Evolutionary conservation across 2,329 filamentous ascomycete species (phyloP), one percentile per base, ranked within the genome.

Genomic region (Biscogniauxia sp.): DNA sequence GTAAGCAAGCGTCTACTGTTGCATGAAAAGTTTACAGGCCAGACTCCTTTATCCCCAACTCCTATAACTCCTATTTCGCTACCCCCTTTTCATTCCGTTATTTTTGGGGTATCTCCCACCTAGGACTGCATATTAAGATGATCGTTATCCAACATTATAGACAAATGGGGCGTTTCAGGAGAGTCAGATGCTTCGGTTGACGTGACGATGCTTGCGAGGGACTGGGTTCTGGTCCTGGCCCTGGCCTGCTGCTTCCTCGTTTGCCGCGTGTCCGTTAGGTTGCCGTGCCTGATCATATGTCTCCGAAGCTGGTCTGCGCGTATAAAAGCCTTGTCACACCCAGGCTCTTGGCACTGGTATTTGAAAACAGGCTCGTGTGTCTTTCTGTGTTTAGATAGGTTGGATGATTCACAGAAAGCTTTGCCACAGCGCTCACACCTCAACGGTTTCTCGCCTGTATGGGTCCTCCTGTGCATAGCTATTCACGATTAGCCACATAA

Each of bases 391-490:
- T 89, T 89, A 55, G 86, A 85, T 19, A 89, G 75, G 66, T 89
- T 89, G 3, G 86, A 88, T 0, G 86, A 88, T 70, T 89, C 86
- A 61, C 83, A 81, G 69, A 89, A 89, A 9, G 74, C 75, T 68
- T 85, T 86, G 53, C 78, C 79, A 65, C 87, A 89, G 26, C 82
- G 76, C 1, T 84, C 80, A 64, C 86, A 89, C 52, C 77, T 73
- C 0, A 89, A 74, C 0, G 86, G 86, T 68, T 89, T 89, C 53
- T 84, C 81, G 51, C 86, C 85, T 0, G 87, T 88, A 68, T 90
- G 88, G 1, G 83, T 86, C 49, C 87, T 81, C 67, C 83, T 82
- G 66, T 91, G 88, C 79, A 88, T 88, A n/a, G 86, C 85, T 87
- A 64, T 37, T 7, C 57, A 13, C n/a, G 53, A 25, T 68, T 63